Evolutionary conservation across 1,284 basidiomycete species (phyloP), one percentile per base, ranked within the genome.

Genomic region (Cerioporus squamosus): DNA sequence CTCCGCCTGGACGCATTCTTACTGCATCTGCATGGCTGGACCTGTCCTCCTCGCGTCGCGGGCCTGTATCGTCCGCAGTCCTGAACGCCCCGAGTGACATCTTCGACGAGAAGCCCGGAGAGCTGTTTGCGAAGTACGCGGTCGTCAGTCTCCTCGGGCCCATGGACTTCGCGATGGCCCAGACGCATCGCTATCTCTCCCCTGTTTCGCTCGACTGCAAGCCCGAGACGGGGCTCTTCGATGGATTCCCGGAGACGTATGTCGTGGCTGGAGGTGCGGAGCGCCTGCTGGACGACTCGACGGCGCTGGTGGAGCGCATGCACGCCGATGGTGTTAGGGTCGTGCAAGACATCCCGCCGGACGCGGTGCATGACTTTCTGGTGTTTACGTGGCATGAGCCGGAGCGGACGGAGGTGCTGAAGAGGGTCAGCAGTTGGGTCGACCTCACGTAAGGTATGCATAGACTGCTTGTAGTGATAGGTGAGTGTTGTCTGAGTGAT

Each of bases 11-110:
- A 5, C 57, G 49, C 29, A 33, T 71, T 20, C 46, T 89, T 15
- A 74, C 84, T 4, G 72, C 82, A 52, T 87, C 85, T 1, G 85
- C 86, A 0, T 87, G 84, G 84, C 68, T 69, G 15, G 88, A 90
- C 65, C 63, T 86, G 1, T 72, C 77, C 23, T 64, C 60, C 5
- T 76, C 76, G 4, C 75, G 79, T 59, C 59, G 67, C 17, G 55
- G 66, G 6, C 65, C 75, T 0, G 67, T 63, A 5, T 73, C 73
- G 82, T 59, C 60, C 14, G 45, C 50, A 2, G 40, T 53, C 12
- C 44, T 42, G 26, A 65, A 63, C 38, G 42, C 23, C 9, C 38
- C 44, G 14, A 57, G 56, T 2, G 64, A 65, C 24, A 61, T 65
- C 29, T 63, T 65, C 51, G 29, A 26, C 7, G 18, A 15, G 33